These are phyloP conservation scores for Pythium brachiatum DNA, from an alignment of 352 stramenopile genomes.

Conservation along the genomic window DNA sequence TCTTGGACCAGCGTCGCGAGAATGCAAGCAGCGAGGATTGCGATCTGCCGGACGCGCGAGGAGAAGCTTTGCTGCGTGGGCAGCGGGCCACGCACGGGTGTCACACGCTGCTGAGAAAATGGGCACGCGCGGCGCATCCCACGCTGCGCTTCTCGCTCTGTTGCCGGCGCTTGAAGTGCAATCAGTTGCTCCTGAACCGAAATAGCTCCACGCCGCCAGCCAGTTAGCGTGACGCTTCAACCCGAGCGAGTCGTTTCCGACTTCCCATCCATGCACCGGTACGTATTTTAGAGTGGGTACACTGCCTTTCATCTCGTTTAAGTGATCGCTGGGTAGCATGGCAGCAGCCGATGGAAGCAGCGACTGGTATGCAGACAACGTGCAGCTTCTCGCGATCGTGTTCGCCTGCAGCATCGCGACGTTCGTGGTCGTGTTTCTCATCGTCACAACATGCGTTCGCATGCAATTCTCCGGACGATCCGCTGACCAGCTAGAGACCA, in stretches of 20 bases:
- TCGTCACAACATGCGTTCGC: constrained; percentile 32
- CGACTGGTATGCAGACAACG: constrained; percentile 53
- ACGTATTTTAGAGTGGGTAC: no score
- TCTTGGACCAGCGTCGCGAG: background rate
- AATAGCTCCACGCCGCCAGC: background rate
- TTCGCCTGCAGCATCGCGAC: constrained; percentile 34
- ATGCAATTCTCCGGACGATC: constrained; percentile 24
- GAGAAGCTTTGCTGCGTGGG: background rate
- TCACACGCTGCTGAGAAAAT: constrained; percentile 1
- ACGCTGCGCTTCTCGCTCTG: background rate
- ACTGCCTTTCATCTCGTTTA: no score
- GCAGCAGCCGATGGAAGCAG: background rate
- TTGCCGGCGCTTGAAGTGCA: background rate
- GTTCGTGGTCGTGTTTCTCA: constrained; percentile 39
- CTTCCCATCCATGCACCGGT: background rate
- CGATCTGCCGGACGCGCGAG: background rate
- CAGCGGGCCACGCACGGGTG: background rate
- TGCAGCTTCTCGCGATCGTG: constrained; percentile 35
- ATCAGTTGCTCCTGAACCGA: background rate
- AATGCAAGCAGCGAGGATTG: background rate
- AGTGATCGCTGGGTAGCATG: background rate
- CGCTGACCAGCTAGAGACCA: constrained; percentile 10
- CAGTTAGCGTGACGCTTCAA: background rate
- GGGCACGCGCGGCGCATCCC: background rate
- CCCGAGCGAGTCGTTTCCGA: background rate